Conservation (phyloP, 2,329 filamentous ascomycete genomes). For the Arthrobotrys iridis region DNA sequence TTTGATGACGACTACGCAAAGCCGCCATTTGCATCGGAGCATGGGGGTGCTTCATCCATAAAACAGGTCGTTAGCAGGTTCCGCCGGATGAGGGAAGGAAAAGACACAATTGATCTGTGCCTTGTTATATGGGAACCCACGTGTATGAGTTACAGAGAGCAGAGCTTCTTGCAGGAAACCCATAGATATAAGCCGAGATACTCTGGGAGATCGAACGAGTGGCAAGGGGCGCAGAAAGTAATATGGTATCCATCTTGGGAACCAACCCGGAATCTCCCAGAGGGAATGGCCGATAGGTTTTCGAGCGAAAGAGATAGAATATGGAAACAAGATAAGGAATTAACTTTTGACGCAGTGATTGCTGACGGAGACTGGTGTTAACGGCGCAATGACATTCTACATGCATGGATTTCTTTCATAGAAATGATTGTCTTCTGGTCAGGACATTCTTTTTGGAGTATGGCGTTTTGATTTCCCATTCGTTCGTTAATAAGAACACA, state of each 20-base stretch:
- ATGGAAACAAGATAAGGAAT: constrained; percentile 20
- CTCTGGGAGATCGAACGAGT: constrained; percentile 33
- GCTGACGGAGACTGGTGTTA: constrained; percentile 51
- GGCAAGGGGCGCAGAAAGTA: constrained; percentile 47
- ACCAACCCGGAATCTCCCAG: constrained; percentile 28
- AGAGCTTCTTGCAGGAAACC: constrained; percentile 40
- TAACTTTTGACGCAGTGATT: constrained; percentile 38
- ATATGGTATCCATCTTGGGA: constrained; percentile 53
- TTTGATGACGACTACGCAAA: constrained; percentile 33
- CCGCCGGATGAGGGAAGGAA: constrained; percentile 18
- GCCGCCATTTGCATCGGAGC: constrained; percentile 46
- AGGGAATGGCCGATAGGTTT: constrained; percentile 28
- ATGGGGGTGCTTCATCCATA: constrained; percentile 22
- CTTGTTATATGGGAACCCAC: constrained; percentile 35
- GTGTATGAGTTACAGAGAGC: constrained; percentile 48
- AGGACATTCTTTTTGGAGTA: background rate
- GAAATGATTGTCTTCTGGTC: background rate
- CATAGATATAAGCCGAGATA: constrained; percentile 38
- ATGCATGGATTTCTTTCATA: constrained; percentile 5
- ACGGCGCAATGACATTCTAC: background rate
- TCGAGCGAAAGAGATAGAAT: constrained; percentile 36
- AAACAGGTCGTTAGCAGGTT: constrained; percentile 41
- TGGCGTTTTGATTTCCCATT: background rate
- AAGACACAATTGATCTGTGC: constrained; percentile 34
- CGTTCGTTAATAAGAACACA: constrained; percentile 16